Percentiles rank a stretch among this genome's conserved stretches.
These are phyloP conservation scores for Tetradesmus obliquus DNA, from an alignment of 139 green algal genomes.

Conservation along the genomic window DNA sequence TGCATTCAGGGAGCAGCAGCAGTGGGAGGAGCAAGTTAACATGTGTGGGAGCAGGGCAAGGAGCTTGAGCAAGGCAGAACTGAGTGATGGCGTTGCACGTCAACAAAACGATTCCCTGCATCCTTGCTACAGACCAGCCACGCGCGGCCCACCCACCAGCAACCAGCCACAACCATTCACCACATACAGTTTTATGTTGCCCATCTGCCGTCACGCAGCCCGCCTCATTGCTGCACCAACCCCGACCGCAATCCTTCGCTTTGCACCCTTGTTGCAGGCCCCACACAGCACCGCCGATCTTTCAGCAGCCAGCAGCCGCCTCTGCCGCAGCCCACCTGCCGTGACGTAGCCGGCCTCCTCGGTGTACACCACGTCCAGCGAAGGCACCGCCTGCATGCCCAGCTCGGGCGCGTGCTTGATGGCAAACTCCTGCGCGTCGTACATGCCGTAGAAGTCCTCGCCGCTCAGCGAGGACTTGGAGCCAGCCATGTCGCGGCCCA, in stretches of 20 bases:
- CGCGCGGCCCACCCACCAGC: no score
- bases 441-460: conserved; percentile 94
- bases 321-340: conserved; percentile 69
- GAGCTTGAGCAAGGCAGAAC: no score
- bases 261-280: no score
- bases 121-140: no score
- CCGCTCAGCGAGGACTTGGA: conserved; percentile 87
- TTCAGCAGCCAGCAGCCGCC: conserved; percentile 16
- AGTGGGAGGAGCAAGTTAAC: no score
- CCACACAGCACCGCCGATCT: no score
- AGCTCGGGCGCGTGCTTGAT: conserved; percentile 79
- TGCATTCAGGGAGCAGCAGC: no score
- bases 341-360: conserved; percentile 89
- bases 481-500: conserved; percentile 95
- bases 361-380: conserved; percentile 86
- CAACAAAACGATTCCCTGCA: no score
- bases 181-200: neutral
- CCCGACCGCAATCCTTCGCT: neutral
- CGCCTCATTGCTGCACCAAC: neutral
- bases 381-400: conserved; percentile 89
- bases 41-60: no score
- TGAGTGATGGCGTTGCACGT: no score
- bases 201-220: neutral
- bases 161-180: no score
- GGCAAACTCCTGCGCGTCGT: conserved; percentile 81